Conservation (phyloP, 805 yeast genomes). For the Myxozyma mucilagina region DNA sequence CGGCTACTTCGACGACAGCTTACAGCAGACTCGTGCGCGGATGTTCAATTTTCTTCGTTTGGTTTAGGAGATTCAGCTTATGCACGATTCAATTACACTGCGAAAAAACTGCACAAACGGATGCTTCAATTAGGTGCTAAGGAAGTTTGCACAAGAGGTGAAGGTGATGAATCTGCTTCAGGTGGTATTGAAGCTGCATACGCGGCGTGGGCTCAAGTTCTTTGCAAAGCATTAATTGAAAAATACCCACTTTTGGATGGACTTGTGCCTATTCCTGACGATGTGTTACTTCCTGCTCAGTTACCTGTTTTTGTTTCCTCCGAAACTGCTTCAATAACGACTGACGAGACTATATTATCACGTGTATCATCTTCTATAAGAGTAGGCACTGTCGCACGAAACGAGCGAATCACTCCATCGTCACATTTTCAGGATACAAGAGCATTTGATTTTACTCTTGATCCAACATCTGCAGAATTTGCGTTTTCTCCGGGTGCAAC, state of each 20-base stretch:
- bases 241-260: slow-evolving; percentile 24
- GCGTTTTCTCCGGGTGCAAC: slow-evolving; percentile 74
- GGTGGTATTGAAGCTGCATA: slow-evolving; percentile 73
- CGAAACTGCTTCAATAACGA: not conserved
- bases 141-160: slow-evolving; percentile 72
- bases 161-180: slow-evolving; percentile 81
- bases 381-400: slow-evolving; percentile 51
- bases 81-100: slow-evolving; percentile 85
- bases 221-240: slow-evolving; percentile 38
- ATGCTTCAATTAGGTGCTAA: slow-evolving; percentile 77
- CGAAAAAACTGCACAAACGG: slow-evolving; percentile 76
- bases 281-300: slow-evolving; percentile 46
- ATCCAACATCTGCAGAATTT: not conserved
- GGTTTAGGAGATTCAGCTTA: slow-evolving; percentile 95
- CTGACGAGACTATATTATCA: not conserved
- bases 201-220: slow-evolving; percentile 57
- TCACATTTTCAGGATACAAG: slow-evolving; percentile 93
- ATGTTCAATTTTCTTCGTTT: slow-evolving; percentile 66
- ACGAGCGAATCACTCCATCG: slow-evolving; percentile 61
- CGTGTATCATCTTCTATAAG: slow-evolving; percentile 19
- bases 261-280: slow-evolving; percentile 39
- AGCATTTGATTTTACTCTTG: slow-evolving; percentile 49
- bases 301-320: slow-evolving; percentile 39
- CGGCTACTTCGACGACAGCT: slow-evolving; percentile 67
- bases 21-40: slow-evolving; percentile 60